A percentile compares a stretch with the other conserved stretches of the same genome.
Evolutionary conservation across 805 yeast species (phyloP).

Genomic region (Candida ficus): DNA sequence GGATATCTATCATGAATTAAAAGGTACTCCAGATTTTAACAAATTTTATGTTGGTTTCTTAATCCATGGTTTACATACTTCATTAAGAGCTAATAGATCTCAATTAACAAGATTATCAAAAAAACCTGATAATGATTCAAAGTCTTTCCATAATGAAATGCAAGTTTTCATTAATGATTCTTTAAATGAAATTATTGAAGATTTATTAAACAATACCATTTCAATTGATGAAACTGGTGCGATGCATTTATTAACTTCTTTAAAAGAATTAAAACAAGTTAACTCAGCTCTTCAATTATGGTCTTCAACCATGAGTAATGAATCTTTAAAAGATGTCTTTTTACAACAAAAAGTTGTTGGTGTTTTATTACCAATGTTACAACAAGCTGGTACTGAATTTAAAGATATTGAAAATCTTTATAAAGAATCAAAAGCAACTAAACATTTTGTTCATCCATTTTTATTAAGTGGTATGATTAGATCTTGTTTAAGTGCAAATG

Average conservation of each 20-base stretch:
- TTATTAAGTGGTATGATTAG: slow-evolving; percentile 69
- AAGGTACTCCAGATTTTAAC: slow-evolving; percentile 42
- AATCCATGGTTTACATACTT: slow-evolving; percentile 49
- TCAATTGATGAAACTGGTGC: slow-evolving; percentile 47
- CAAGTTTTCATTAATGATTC: slow-evolving; percentile 45
- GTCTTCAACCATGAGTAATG: slow-evolving; percentile 55
- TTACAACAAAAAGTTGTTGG: slow-evolving; percentile 65
- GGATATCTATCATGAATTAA: slow-evolving; percentile 43
- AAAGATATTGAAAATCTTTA: slow-evolving; percentile 56
- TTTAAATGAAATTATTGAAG: slow-evolving; percentile 46
- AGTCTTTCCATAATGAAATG: slow-evolving; percentile 50
- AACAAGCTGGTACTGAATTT: slow-evolving; percentile 50
- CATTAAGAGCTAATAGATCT: slow-evolving; percentile 49
- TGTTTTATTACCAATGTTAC: slow-evolving; percentile 60
- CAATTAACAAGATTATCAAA: slow-evolving; percentile 51
- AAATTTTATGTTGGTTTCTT: slow-evolving; percentile 42
- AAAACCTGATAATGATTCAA: slow-evolving; percentile 56
- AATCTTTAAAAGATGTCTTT: slow-evolving; percentile 38
- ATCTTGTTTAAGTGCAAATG: slow-evolving; percentile 61
- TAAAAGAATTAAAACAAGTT: slow-evolving; percentile 54
- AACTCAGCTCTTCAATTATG: slow-evolving; percentile 65
- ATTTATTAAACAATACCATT: slow-evolving; percentile 40
- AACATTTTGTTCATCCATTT: slow-evolving; percentile 31
- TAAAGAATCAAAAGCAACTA: slow-evolving; percentile 35
- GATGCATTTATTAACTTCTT: slow-evolving; percentile 51